A percentile compares a stretch with the other conserved stretches of the same genome.
Evolutionary conservation across 805 yeast genomes (phyloP).

Genomic region (Priceomyces carsonii): DNA sequence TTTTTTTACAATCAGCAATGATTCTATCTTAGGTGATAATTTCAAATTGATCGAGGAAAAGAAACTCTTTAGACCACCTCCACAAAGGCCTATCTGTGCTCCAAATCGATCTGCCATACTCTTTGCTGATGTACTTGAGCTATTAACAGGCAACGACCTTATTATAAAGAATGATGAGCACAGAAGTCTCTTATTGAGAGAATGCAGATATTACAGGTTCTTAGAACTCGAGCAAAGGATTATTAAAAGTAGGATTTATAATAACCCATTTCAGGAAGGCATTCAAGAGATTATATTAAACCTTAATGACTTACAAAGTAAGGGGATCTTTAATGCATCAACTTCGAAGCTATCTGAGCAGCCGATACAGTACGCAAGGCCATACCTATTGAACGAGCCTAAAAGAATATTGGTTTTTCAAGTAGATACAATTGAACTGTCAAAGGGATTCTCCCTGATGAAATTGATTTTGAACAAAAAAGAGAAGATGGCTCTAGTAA

Average conservation of each 20-base stretch:
- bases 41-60: conserved; percentile 32
- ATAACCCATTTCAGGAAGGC: conserved; percentile 49
- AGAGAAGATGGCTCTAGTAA: conserved; percentile 23
- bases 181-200: conserved; percentile 58
- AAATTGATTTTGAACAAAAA: conserved; percentile 32
- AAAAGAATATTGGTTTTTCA: conserved; percentile 32
- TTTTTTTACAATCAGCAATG: conserved; percentile 65
- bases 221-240: conserved; percentile 71
- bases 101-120: conserved; percentile 52
- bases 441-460: conserved; percentile 23
- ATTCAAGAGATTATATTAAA: conserved; percentile 59
- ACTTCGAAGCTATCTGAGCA: conserved; percentile 14
- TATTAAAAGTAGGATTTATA: conserved; percentile 48
- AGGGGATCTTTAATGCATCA: conserved; percentile 31
- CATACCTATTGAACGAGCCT: conserved; percentile 33
- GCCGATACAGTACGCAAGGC: conserved; percentile 32
- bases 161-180: conserved; percentile 52
- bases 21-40: conserved; percentile 52
- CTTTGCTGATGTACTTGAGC: conserved; percentile 55
- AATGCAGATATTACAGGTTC: conserved; percentile 77
- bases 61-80: conserved; percentile 73
- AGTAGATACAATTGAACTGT: conserved; percentile 18
- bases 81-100: conserved; percentile 58
- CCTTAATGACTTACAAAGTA: conserved; percentile 45
- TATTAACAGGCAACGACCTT: conserved; percentile 56